Percentiles rank a stretch among this genome's conserved stretches.
phyloP scores from a whole-genome alignment of 2,329 filamentous ascomycete species.

The Dendrostoma leiphaemia region DNA sequence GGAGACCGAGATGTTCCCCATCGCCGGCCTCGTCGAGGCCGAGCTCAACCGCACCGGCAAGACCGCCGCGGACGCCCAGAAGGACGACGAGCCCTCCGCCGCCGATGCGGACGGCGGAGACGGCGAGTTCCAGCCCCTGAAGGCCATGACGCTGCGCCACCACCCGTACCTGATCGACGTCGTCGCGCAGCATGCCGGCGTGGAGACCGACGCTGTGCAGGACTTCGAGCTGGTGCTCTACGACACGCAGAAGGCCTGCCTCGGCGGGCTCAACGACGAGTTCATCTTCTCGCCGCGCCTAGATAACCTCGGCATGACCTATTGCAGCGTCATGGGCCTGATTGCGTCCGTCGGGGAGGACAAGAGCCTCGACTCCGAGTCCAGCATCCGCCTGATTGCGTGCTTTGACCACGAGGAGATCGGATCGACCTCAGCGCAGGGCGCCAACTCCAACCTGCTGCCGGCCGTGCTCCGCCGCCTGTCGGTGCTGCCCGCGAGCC shows the following conservation, averaged over 20 bases:
- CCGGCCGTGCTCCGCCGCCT: constrained; percentile 84
- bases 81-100: constrained; percentile 29
- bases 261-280: constrained; percentile 89
- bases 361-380: constrained; percentile 69
- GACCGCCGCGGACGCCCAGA: constrained; percentile 40
- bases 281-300: constrained; percentile 94
- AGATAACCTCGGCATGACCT: constrained; percentile 96
- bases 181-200: constrained; percentile 76
- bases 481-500: constrained; percentile 69
- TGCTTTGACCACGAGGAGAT: constrained; percentile 99
- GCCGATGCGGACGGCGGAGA: constrained; percentile 41
- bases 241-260: constrained; percentile 85
- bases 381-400: constrained; percentile 83
- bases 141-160: constrained; percentile 76
- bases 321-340: constrained; percentile 82
- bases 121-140: constrained; percentile 69
- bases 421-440: constrained; percentile 87
- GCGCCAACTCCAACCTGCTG: constrained; percentile 88
- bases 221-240: constrained; percentile 98
- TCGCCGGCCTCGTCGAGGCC: constrained; percentile 80
- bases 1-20: constrained; percentile 92
- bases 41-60: constrained; percentile 78
- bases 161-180: constrained; percentile 84
- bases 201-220: constrained; percentile 68
- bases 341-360: constrained; percentile 71